These are phyloP conservation scores for Suillus luteus DNA, from an alignment of 768 basidiomycete genomes.

Conservation along the genomic window DNA sequence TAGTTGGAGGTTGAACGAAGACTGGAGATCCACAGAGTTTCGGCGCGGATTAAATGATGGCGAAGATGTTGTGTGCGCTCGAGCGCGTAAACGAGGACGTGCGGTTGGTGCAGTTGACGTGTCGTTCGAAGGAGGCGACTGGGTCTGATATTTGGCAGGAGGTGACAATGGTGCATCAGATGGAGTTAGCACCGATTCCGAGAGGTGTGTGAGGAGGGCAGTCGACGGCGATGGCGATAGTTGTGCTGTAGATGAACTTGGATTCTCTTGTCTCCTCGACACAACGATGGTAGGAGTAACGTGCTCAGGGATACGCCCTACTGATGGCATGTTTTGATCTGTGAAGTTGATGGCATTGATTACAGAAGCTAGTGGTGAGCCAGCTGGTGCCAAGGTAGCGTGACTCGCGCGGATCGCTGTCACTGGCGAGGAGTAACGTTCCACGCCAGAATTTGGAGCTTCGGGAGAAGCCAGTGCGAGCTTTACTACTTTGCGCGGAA, in stretches of 20 bases:
- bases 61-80: constrained; percentile 12
- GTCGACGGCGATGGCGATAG: constrained; percentile 8
- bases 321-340: not conserved
- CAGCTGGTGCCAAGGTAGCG: constrained; percentile 18
- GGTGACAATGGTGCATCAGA: constrained; percentile 7
- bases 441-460: not conserved
- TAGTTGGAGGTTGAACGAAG: constrained; percentile 37
- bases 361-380: constrained; percentile 31
- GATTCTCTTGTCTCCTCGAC: constrained; percentile 8
- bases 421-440: constrained; percentile 6
- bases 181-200: constrained; percentile 6
- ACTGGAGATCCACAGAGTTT: constrained; percentile 35
- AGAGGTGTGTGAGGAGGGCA: constrained; percentile 14
- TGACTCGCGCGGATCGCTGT: constrained; percentile 11
- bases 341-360: constrained; percentile 33
- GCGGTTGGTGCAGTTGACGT: constrained; percentile 12
- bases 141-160: not conserved
- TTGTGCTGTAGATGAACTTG: constrained; percentile 10
- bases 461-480: not conserved
- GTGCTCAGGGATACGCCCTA: not conserved
- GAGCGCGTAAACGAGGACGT: constrained; percentile 17
- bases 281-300: constrained; percentile 2
- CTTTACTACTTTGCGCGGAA: constrained; percentile 16
- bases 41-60: constrained; percentile 26
- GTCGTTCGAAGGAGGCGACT: constrained; percentile 3